Evolutionary conservation across 805 yeast species (phyloP).

Genomic region (Nakazawaea siamensis): DNA sequence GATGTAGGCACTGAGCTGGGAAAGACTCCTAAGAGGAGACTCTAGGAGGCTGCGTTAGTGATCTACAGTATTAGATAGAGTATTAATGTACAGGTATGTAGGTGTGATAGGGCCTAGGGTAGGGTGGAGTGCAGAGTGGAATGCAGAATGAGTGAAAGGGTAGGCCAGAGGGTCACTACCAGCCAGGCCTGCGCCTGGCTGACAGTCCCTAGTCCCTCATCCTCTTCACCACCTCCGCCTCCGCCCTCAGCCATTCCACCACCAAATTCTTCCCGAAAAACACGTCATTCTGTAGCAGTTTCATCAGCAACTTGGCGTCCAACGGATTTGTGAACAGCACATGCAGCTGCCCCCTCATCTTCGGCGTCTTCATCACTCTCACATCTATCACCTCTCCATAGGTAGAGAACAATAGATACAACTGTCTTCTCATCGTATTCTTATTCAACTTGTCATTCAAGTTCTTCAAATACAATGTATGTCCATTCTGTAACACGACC

Average conservation of each 20-base stretch:
- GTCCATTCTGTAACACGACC: too few species aligned
- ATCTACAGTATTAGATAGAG: too few species aligned
- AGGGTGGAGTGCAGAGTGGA: too few species aligned
- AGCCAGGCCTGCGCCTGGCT: too few species aligned
- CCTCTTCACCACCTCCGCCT: not conserved
- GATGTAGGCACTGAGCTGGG: too few species aligned
- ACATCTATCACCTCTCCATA: slow-evolving; percentile 61
- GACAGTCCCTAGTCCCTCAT: too few species aligned
- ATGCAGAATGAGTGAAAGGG: too few species aligned
- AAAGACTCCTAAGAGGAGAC: too few species aligned
- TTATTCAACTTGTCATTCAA: slow-evolving; percentile 47
- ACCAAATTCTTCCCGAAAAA: slow-evolving; percentile 46
- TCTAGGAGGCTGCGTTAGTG: too few species aligned
- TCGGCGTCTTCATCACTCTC: slow-evolving; percentile 17
- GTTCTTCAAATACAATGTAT: slow-evolving; percentile 53
- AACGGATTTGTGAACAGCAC: slow-evolving; percentile 38
- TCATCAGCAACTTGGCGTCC: slow-evolving; percentile 44
- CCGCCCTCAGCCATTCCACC: slow-evolving; percentile 31
- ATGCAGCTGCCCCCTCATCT: slow-evolving; percentile 62
- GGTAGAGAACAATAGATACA: slow-evolving; percentile 51
- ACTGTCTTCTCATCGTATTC: slow-evolving; percentile 36
- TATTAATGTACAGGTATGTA: too few species aligned
- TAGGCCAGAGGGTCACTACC: too few species aligned
- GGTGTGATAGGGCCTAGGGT: too few species aligned
- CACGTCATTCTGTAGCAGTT: slow-evolving; percentile 33